phyloP scores from a whole-genome alignment of 108 stramenopile species.

The Chaetoceros muelleri region DNA sequence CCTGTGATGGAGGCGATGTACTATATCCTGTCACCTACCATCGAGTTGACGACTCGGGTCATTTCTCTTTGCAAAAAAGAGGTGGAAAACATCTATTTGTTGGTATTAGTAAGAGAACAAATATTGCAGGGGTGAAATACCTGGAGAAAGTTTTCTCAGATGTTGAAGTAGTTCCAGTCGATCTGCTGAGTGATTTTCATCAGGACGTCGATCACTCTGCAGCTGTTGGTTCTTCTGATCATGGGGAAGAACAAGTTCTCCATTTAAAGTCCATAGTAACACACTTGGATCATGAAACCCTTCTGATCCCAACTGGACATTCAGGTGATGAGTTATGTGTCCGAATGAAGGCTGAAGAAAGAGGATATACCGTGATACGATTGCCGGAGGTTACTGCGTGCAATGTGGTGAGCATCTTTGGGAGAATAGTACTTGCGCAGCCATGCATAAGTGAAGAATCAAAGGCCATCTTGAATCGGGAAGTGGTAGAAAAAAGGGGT shows the following conservation, averaged over 20 bases:
- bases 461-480: constrained; percentile 20
- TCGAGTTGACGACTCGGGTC: neutral
- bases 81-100: constrained; percentile 52
- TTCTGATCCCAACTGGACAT: constrained; percentile 32
- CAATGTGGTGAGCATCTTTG: constrained; percentile 54
- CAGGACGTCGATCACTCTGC: neutral
- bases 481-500: constrained; percentile 23
- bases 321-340: constrained; percentile 22
- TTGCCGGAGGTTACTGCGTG: constrained; percentile 42
- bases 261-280: constrained; percentile 64
- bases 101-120: constrained; percentile 45
- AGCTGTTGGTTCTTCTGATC: constrained; percentile 1
- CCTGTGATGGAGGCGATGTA: constrained; percentile 68
- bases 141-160: constrained; percentile 25
- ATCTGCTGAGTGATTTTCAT: constrained; percentile 5
- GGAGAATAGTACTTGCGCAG: constrained; percentile 43
- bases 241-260: constrained; percentile 20
- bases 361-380: constrained; percentile 30
- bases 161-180: constrained; percentile 21
- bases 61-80: neutral
- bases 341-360: constrained; percentile 22
- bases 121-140: constrained; percentile 24
- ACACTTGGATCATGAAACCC: constrained; percentile 41
- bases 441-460: constrained; percentile 27
- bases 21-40: constrained; percentile 21